phyloP scores from a whole-genome alignment of 2,329 filamentous ascomycete species.

The Juglanconis sp. region DNA sequence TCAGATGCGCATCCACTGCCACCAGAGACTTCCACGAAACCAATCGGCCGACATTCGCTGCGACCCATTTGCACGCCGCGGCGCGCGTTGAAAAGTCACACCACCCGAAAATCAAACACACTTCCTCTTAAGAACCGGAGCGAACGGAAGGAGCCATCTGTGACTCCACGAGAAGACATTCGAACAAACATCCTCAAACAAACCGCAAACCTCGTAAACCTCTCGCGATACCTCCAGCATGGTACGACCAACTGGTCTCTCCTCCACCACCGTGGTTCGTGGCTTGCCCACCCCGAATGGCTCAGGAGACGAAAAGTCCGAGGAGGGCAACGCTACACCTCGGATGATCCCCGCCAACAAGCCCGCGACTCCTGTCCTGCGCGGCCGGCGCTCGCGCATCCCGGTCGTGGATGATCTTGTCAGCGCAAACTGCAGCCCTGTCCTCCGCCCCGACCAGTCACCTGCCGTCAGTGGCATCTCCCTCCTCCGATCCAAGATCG shows the following conservation, averaged over 20 bases:
- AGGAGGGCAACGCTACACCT: slow-evolving; percentile 34
- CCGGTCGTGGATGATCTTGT: slow-evolving; percentile 53
- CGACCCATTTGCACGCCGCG: slow-evolving; percentile 58
- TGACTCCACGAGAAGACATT: not conserved
- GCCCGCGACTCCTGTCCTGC: slow-evolving; percentile 24
- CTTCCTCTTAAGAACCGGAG: not conserved
- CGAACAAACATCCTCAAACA: not conserved
- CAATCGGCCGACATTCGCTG: slow-evolving; percentile 50
- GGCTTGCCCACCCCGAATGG: slow-evolving; percentile 54
- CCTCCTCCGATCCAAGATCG: slow-evolving; percentile 76
- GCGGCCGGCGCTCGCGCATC: slow-evolving; percentile 35
- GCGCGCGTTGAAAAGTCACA: slow-evolving; percentile 42
- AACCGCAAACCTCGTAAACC: not conserved
- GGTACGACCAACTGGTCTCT: slow-evolving; percentile 46
- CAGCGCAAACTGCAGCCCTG: slow-evolving; percentile 62
- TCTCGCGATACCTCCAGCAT: slow-evolving; percentile 28
- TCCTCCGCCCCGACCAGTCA: slow-evolving; percentile 46
- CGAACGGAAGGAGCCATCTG: not conserved
- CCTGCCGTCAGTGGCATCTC: slow-evolving; percentile 71
- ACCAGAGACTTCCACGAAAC: slow-evolving; percentile 46
- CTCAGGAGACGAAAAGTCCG: slow-evolving; percentile 58
- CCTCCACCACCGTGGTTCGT: slow-evolving; percentile 50
- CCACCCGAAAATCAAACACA: not conserved
- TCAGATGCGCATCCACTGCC: slow-evolving; percentile 56
- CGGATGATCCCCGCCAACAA: slow-evolving; percentile 20